These are phyloP conservation scores for Angophora floribunda DNA, from an alignment of 345 rosid species.

Conservation along the genomic window DNA sequence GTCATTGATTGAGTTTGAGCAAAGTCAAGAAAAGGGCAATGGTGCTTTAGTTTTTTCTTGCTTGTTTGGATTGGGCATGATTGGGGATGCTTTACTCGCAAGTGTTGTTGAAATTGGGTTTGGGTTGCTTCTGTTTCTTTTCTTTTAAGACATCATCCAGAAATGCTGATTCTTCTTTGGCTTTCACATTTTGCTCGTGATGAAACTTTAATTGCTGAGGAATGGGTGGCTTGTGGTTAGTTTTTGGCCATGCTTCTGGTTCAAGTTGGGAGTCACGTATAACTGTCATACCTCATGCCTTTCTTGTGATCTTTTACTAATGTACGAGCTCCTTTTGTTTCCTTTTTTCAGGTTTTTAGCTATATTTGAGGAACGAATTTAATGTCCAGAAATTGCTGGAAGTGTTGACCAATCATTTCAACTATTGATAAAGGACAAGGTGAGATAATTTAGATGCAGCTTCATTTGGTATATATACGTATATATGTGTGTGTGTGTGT, in stretches of 20 bases:
- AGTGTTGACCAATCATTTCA: not conserved
- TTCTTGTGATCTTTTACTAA: not conserved
- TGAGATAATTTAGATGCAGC: not conserved
- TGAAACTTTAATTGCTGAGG: not conserved
- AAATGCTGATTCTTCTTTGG: not conserved
- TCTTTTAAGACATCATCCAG: not conserved
- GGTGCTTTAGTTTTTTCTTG: not conserved
- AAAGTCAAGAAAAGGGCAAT: not conserved
- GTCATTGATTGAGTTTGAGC: not conserved
- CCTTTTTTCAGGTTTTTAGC: not conserved
- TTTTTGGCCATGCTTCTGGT: not conserved
- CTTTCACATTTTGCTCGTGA: not conserved
- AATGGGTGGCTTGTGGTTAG: not conserved
- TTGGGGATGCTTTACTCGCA: conserved; percentile 2
- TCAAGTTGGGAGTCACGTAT: not conserved
- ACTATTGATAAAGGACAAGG: not conserved
- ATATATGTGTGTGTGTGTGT: too few relatives aligned
- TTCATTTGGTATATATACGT: not conserved
- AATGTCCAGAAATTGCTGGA: not conserved
- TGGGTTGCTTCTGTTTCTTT: not conserved
- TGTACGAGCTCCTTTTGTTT: not conserved
- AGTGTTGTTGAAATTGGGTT: not conserved
- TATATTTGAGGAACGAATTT: not conserved
- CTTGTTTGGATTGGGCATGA: not conserved
- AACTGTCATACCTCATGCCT: not conserved